Conservation (phyloP, 441 rosid genomes). For the Populus tomentosa region DNA sequence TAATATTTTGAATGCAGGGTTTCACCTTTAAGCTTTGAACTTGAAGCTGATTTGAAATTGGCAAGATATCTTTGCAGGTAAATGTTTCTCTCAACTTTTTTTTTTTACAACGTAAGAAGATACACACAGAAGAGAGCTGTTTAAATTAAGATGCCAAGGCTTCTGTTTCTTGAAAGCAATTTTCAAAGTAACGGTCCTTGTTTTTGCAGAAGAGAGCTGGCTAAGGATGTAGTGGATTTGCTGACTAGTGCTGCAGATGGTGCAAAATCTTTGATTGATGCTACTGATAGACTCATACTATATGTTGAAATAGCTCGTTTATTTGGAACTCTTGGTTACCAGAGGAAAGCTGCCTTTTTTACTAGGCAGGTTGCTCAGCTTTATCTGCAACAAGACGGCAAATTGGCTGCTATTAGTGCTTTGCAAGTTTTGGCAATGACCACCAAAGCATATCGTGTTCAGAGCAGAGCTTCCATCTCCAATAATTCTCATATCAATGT, state of each 20-base stretch:
- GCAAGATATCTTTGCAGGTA: slow-evolving; percentile 99
- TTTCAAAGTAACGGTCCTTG: slow-evolving; percentile 6
- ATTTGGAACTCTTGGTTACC: slow-evolving; percentile 87
- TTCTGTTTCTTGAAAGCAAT: not conserved
- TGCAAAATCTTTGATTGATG: slow-evolving; percentile 94
- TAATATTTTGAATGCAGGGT: slow-evolving; percentile 53
- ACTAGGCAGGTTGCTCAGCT: slow-evolving; percentile 97
- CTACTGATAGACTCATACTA: slow-evolving; percentile 78
- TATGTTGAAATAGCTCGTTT: slow-evolving; percentile 90
- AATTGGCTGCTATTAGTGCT: slow-evolving; percentile 91
- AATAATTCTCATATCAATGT: slow-evolving; percentile 44
- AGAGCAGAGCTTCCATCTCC: slow-evolving; percentile 74
- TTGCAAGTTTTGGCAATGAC: slow-evolving; percentile 96
- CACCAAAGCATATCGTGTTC: slow-evolving; percentile 85
- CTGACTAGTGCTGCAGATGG: slow-evolving; percentile 92
- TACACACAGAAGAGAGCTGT: not conserved
- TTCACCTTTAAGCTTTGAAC: slow-evolving; percentile 96
- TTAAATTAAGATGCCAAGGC: not conserved
- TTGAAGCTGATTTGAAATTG: slow-evolving; percentile 86
- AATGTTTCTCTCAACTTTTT: not conserved
- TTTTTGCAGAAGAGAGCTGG: slow-evolving; percentile 64
- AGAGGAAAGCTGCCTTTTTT: slow-evolving; percentile 94
- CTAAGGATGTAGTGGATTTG: slow-evolving; percentile 90
- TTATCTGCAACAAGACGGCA: slow-evolving; percentile 90
- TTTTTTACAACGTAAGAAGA: too few species aligned